Base-by-base conservation (phyloP, 768 basidiomycete species). In the Tylopilus rubrobrunneus region DNA sequence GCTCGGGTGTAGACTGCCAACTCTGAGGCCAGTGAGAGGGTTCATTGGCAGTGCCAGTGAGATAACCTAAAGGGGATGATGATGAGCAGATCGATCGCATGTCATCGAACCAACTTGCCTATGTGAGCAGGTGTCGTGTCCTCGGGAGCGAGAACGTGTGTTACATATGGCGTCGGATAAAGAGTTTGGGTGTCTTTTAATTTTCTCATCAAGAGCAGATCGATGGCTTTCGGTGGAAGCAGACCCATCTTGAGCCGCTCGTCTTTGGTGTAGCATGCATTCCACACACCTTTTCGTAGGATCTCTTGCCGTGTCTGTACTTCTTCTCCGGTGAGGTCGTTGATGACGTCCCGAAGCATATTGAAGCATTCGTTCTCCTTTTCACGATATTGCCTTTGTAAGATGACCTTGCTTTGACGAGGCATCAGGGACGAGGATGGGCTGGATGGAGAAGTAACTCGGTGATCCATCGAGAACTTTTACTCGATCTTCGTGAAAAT, bases 321-420 rank as follows among this genome's bases (percentile, higher is more conserved):
- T 19, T 49, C 57, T 25, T 56, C 51, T 1, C 58, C 56, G 0
- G 61, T 65, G 14, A 67, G 56, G 1, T 63, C 49, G 4, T 33
- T 47, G 44, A 69, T 60, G 46, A 52, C 46, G 3, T 40, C 43
- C 15, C 62, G 60, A 28, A 68, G 67, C 4, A 25, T 23, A n/a
- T 50, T 47, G 49, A 68, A 63, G 21, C 51, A 54, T 28, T 69
- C 60, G 10, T 53, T 41, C 36, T 68, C 67, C 39, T 58, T 61
- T 23, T 47, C 51, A 25, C 67, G 61, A 25, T 67, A 68, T 23
- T 40, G 57, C 27, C 53, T 55, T 21, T 68, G 67, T 7, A 37
- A 31, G 2, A 46, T 33, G 34, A 42, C 56, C 41, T 52, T 68
- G 33, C 28, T 56, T 8, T 45, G 49, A 45, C 54, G 63, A 29